Evolutionary conservation across 2,329 filamentous ascomycete species (phyloP).

Genomic region (Paecilomyces sp.): DNA sequence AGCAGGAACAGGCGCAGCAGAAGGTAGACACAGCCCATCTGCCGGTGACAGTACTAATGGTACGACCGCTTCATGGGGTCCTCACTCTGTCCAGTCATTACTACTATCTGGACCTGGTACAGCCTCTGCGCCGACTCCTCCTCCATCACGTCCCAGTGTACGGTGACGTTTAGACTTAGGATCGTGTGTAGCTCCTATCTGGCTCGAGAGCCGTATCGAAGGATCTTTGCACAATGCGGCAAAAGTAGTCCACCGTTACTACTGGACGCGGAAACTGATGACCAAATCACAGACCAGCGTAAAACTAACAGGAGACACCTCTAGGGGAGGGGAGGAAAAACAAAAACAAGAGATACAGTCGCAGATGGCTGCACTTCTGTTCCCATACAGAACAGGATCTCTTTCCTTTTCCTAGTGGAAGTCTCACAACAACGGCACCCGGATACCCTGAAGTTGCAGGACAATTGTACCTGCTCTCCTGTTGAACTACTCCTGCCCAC

Average conservation of each 20-base stretch:
- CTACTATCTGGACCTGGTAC: constrained; percentile 14
- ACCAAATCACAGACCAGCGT: background rate
- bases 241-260: background rate
- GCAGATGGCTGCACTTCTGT: background rate
- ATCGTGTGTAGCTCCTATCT: background rate
- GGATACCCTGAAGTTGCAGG: background rate
- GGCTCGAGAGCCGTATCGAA: background rate
- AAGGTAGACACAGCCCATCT: constrained; percentile 1
- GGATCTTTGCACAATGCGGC: background rate
- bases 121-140: constrained; percentile 17
- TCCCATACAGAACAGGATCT: background rate
- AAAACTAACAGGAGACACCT: background rate
- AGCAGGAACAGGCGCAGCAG: constrained; percentile 3
- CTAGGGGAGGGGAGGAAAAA: background rate
- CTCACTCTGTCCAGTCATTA: constrained; percentile 10
- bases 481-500: background rate
- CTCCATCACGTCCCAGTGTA: constrained; percentile 9
- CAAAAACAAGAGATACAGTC: background rate
- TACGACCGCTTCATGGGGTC: constrained; percentile 6
- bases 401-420: background rate
- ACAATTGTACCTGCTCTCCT: background rate
- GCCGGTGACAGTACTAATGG: background rate
- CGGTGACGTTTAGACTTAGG: background rate
- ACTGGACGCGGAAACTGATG: background rate
- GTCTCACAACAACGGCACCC: background rate